These are phyloP conservation scores for Rickenella mellea DNA, from an alignment of 768 basidiomycete species.

Conservation along the genomic window DNA sequence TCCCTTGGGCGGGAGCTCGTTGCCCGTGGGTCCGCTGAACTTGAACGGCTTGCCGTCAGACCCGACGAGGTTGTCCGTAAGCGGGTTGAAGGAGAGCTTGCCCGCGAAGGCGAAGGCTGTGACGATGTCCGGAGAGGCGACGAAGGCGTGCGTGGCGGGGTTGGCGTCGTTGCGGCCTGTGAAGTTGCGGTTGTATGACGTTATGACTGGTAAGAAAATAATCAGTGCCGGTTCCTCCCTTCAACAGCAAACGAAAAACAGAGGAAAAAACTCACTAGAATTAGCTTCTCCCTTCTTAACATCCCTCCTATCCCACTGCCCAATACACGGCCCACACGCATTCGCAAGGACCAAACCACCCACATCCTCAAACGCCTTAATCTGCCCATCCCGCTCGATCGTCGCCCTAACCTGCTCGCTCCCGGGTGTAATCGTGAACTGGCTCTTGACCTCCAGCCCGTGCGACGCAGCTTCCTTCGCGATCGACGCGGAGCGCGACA, in stretches of 20 bases:
- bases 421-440: slow-evolving; percentile 97
- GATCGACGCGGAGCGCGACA: slow-evolving; percentile 95
- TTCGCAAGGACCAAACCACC: slow-evolving; percentile 95
- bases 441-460: slow-evolving; percentile 82
- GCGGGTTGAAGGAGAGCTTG: slow-evolving; percentile 90
- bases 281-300: slow-evolving; percentile 95
- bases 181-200: slow-evolving; percentile 99
- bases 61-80: slow-evolving; percentile 82
- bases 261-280: slow-evolving; percentile 58
- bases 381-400: slow-evolving; percentile 92
- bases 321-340: slow-evolving; percentile 98
- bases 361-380: slow-evolving; percentile 74
- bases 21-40: slow-evolving; percentile 85
- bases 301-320: slow-evolving; percentile 97
- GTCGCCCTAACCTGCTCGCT: slow-evolving; percentile 98
- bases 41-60: slow-evolving; percentile 94
- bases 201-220: slow-evolving; percentile 57
- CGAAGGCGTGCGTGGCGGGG: slow-evolving; percentile 96
- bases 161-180: slow-evolving; percentile 99
- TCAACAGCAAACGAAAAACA: background rate
- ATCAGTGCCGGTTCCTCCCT: background rate
- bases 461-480: slow-evolving; percentile 81
- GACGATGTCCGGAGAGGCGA: slow-evolving; percentile 89
- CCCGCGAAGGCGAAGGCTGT: slow-evolving; percentile 97
- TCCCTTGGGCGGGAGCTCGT: slow-evolving; percentile 89